Percentiles rank a stretch among this genome's conserved stretches.
Evolutionary conservation across 169 alveolate genomes (phyloP).

Genomic region (Cryptosporidium ryanae): DNA sequence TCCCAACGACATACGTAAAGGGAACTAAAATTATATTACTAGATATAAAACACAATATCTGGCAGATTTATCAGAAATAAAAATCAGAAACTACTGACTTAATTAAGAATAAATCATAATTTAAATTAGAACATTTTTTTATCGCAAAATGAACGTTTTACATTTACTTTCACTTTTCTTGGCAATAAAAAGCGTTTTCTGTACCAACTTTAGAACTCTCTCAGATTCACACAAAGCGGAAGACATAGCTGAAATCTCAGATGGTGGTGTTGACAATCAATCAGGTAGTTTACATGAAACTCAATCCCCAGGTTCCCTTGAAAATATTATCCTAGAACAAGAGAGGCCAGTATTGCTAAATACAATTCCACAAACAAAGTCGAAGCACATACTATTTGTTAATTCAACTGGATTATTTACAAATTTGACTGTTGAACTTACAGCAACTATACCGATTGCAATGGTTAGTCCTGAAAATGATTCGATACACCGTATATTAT

Average conservation of each 20-base stretch:
- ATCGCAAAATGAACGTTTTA: too few relatives aligned
- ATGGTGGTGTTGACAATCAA: too few relatives aligned
- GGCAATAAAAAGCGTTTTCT: neutral
- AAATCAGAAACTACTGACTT: neutral
- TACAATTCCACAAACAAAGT: conserved; percentile 51
- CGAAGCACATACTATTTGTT: conserved; percentile 24
- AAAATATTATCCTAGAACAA: conserved; percentile 26
- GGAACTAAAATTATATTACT: too few relatives aligned
- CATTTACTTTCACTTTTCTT: neutral
- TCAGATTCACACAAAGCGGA: conserved; percentile 7
- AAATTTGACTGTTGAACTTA: conserved; percentile 45
- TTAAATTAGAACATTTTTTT: too few relatives aligned
- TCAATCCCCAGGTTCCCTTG: neutral
- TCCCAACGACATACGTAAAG: too few relatives aligned
- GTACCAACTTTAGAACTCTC: conserved; percentile 37
- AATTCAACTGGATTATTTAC: conserved; percentile 51
- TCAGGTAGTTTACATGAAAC: neutral
- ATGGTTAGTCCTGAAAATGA: conserved; percentile 40
- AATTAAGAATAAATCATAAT: neutral
- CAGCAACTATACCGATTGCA: conserved; percentile 61
- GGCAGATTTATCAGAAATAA: conserved; percentile 1
- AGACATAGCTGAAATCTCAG: neutral
- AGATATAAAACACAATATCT: too few relatives aligned
- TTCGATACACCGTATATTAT: conserved; percentile 38
- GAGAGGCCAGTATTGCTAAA: conserved; percentile 48